Evolutionary conservation across 805 yeast genomes (phyloP).

Genomic region (Wickerhamomyces bovis): DNA sequence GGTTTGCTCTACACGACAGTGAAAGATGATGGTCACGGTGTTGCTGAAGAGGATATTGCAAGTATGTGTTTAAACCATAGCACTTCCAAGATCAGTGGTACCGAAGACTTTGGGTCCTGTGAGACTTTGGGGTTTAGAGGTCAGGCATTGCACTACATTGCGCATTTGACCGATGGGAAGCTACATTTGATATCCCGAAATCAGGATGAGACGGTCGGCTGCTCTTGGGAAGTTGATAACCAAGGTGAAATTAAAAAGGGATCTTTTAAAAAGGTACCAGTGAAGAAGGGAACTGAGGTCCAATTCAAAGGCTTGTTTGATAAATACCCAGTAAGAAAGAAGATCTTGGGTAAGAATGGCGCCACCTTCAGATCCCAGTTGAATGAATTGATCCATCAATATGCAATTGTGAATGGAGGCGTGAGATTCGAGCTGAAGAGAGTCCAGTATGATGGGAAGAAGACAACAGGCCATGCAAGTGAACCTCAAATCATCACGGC

Average conservation of each 20-base stretch:
- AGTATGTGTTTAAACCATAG: constrained; percentile 32
- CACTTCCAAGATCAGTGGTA: constrained; percentile 35
- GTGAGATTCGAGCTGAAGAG: constrained; percentile 26
- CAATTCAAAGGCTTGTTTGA: constrained; percentile 27
- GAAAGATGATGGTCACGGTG: constrained; percentile 38
- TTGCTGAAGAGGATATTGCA: constrained; percentile 24
- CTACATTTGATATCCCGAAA: constrained; percentile 25
- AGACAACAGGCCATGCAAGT: not conserved
- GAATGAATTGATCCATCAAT: constrained; percentile 22
- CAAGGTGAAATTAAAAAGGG: constrained; percentile 25
- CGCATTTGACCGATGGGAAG: constrained; percentile 24
- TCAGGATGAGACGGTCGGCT: constrained; percentile 15
- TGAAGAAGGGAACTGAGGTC: constrained; percentile 30
- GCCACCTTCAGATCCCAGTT: not conserved
- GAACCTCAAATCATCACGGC: not conserved
- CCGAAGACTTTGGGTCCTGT: constrained; percentile 26
- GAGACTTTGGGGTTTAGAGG: constrained; percentile 44
- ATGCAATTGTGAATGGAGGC: constrained; percentile 25
- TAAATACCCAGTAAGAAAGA: constrained; percentile 29
- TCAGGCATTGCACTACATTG: constrained; percentile 38
- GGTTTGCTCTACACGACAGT: constrained; percentile 58
- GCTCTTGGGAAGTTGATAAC: not conserved
- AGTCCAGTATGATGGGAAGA: not conserved
- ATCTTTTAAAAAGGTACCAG: constrained; percentile 35
- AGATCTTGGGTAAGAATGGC: constrained; percentile 19